Base-by-base conservation (phyloP, 345 rosid species). In the Schrenkiella parvula region DNA sequence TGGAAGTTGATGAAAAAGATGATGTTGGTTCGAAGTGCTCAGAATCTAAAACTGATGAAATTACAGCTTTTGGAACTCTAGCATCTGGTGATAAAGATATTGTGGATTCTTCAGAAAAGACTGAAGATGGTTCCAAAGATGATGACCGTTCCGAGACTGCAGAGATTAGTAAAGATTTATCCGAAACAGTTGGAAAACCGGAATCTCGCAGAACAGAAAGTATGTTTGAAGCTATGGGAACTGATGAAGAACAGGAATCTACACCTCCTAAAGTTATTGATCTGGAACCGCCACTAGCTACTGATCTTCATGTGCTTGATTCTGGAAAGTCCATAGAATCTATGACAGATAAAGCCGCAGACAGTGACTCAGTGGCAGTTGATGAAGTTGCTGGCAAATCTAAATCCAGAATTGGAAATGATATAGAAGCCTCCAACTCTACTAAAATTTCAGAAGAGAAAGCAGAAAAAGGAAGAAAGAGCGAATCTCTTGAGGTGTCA, bases 1-100 rank as follows among this genome's bases (percentile, higher is more conserved):
- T 55, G 70, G 71, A 54, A 26, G 79, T 63, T 55, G 75, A 76
- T 53, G 73, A 68, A 42, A 67, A 60, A 25, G 73, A 75, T 28
- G 69, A 55, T 47, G 53, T 38, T 17, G 42, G 50, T 38, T 48
- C 73, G 11, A 74, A 55, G 53, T 42, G 15, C 46, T 66, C 67
- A 11, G 78, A 74, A 47, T 28, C 68, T 19, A 38, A 21, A 66
- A 58, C 34, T 66, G 72, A 60, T 35, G 80, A 76, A 56, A 46
- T 56, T 29, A 47, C 67, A 21, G 54, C 37, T 54, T 70, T 37
- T 35, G 66, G 8, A 34, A 35, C 60, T 62, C n/a, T 34, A 54
- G 44, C 60, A 37, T 63, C 75, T 18, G 11, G 21, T 70, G 76
- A 70, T 38, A 64, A 26, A 53, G 59, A 56, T 28, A 44, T 54